phyloP scores from a whole-genome alignment of 1,139 yeast genomes.

The Scheffersomyces segobiensis region DNA sequence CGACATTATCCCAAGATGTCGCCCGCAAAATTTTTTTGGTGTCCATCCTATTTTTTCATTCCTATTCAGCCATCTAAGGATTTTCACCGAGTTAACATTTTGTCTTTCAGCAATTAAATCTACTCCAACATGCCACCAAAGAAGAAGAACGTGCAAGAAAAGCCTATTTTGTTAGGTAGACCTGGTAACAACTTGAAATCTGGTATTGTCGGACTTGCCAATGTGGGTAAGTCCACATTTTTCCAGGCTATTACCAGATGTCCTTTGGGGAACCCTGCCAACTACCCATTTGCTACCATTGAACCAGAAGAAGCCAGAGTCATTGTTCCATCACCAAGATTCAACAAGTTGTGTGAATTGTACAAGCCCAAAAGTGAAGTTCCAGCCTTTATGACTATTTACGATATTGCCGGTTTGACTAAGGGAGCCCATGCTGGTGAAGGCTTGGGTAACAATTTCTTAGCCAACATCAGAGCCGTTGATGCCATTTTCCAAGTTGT shows the following conservation, averaged over 20 bases:
- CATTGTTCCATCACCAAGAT: constrained; percentile 90
- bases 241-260: constrained; percentile 87
- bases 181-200: constrained; percentile 97
- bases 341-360: constrained; percentile 69
- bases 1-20: background rate
- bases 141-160: constrained; percentile 80
- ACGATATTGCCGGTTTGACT: constrained; percentile 97
- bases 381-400: constrained; percentile 91
- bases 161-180: constrained; percentile 90
- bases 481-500: constrained; percentile 98
- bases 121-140: constrained; percentile 78
- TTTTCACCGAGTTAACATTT: background rate
- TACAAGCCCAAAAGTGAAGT: constrained; percentile 86
- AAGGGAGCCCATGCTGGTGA: constrained; percentile 98
- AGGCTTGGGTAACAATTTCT: constrained; percentile 97
- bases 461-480: constrained; percentile 96
- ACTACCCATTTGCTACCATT: constrained; percentile 97
- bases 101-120: background rate
- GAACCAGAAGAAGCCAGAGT: constrained; percentile 99
- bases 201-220: constrained; percentile 96
- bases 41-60: background rate
- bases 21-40: background rate
- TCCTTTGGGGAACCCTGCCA: constrained; percentile 97
- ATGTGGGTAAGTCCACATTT: constrained; percentile 93
- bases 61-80: background rate